A percentile compares a stretch with the other conserved stretches of the same genome.
Evolutionary conservation across 306 rosid species (phyloP).

Genomic region (Cucumis melo): DNA sequence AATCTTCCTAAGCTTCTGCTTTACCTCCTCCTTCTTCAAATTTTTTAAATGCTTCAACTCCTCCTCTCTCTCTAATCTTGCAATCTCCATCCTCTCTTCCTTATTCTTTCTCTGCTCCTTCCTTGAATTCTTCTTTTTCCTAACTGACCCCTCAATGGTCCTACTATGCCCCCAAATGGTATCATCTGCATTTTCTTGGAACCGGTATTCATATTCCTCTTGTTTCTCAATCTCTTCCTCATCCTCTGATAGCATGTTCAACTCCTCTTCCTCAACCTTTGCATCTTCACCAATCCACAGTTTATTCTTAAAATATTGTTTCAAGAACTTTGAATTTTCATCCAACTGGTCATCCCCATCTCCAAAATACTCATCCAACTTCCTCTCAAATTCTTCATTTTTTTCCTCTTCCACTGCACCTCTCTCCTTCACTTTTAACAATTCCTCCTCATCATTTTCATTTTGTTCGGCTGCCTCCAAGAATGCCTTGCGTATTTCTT

Average conservation of each 20-base stretch:
- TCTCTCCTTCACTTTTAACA: slow-evolving; percentile 27
- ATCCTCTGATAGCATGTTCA: slow-evolving; percentile 48
- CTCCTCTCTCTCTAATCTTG: slow-evolving; percentile 73
- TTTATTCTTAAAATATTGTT: slow-evolving; percentile 41
- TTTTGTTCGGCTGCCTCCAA: slow-evolving; percentile 36
- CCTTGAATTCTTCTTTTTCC: slow-evolving; percentile 68
- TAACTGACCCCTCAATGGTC: slow-evolving; percentile 60
- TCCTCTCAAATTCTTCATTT: slow-evolving; percentile 27
- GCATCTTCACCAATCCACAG: slow-evolving; percentile 39
- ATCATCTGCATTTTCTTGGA: slow-evolving; percentile 71
- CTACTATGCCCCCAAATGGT: slow-evolving; percentile 64
- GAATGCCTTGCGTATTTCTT: slow-evolving; percentile 45
- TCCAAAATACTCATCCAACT: slow-evolving; percentile 57
- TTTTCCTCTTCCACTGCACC: slow-evolving; percentile 19
- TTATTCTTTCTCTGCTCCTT: slow-evolving; percentile 79
- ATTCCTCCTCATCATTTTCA: slow-evolving; percentile 38
- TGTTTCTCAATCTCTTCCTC: slow-evolving; percentile 58
- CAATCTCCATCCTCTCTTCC: slow-evolving; percentile 79
- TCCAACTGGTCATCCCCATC: slow-evolving; percentile 26
- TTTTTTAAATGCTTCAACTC: slow-evolving; percentile 80
- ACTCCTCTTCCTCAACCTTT: slow-evolving; percentile 36
- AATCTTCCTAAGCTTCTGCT: slow-evolving; percentile 51
- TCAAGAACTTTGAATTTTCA: slow-evolving; percentile 40
- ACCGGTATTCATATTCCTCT: slow-evolving; percentile 72
- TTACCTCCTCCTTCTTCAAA: slow-evolving; percentile 82